phyloP scores from a whole-genome alignment of 179 eudicot species.

The Spinacia oleracea region DNA sequence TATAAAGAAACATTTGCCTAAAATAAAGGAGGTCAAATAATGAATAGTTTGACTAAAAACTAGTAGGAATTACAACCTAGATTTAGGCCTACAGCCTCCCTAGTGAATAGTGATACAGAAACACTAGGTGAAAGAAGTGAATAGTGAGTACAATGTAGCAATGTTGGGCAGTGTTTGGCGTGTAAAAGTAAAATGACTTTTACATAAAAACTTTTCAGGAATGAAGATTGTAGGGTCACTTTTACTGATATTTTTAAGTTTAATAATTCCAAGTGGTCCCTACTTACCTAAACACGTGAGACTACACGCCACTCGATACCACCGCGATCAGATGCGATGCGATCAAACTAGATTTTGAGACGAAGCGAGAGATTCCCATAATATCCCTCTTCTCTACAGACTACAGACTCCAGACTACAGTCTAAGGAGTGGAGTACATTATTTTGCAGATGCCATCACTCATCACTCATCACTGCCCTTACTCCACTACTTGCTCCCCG shows the following conservation, averaged over 20 bases:
- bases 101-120: too few relatives aligned
- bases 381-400: too few relatives aligned
- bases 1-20: too few relatives aligned
- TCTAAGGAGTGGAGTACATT: too few relatives aligned
- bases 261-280: background rate
- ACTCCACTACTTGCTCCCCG: slow-evolving; percentile 11
- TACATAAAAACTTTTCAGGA: background rate
- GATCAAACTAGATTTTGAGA: slow-evolving; percentile 11
- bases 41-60: background rate
- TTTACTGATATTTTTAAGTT: background rate
- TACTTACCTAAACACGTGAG: slow-evolving; percentile 30
- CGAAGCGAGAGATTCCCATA: background rate
- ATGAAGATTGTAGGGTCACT: background rate
- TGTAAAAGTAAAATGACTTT: slow-evolving; percentile 28
- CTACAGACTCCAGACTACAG: too few relatives aligned
- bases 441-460: too few relatives aligned
- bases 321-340: slow-evolving; percentile 13
- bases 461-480: background rate
- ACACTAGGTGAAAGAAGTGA: too few relatives aligned
- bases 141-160: too few relatives aligned
- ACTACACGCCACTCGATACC: slow-evolving; percentile 10
- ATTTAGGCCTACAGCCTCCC: too few relatives aligned
- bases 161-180: slow-evolving; percentile 19
- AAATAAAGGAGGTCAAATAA: too few relatives aligned
- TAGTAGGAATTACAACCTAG: background rate